Percentiles rank a stretch among this genome's conserved stretches.
These are phyloP conservation scores for Rhododendron henanense DNA, from an alignment of 148 eudicot genomes.

Conservation along the genomic window DNA sequence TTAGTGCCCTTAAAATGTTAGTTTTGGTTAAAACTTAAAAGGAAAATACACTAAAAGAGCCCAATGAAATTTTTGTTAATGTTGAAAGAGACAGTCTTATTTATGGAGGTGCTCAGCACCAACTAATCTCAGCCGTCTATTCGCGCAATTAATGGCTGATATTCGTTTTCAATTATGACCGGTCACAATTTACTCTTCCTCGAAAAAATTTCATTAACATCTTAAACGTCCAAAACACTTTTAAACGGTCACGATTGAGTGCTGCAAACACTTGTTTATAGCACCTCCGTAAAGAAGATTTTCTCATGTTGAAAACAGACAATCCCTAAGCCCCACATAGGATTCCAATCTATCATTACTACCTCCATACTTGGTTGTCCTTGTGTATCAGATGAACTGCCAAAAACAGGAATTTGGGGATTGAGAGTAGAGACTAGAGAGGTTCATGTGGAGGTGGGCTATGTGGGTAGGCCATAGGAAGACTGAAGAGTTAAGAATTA, in stretches of 20 bases:
- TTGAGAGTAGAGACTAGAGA: neutral
- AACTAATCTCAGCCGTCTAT: no score
- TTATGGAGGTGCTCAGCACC: no score
- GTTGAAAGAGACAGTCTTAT: neutral
- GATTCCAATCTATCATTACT: conserved; percentile 18
- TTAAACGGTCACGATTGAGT: no score
- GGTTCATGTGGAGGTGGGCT: neutral
- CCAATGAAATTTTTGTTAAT: no score
- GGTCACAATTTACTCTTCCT: no score
- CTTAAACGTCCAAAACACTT: no score
- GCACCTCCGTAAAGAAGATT: no score
- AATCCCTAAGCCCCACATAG: conserved; percentile 21
- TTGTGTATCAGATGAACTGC: neutral
- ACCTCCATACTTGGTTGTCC: conserved; percentile 15
- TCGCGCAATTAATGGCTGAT: no score
- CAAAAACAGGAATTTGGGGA: conserved; percentile 14
- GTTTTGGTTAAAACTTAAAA: neutral
- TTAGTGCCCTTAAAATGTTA: neutral
- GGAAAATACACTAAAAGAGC: no score
- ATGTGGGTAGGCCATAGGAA: neutral
- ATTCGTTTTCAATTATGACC: no score
- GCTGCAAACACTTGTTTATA: no score
- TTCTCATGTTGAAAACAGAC: neutral
- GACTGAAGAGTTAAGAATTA: neutral
- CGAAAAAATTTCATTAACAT: no score